A percentile compares a stretch with the other conserved stretches of the same genome.
Evolutionary conservation across 2,329 filamentous ascomycete species (phyloP).

Genomic region (Niveomyces coronatus): DNA sequence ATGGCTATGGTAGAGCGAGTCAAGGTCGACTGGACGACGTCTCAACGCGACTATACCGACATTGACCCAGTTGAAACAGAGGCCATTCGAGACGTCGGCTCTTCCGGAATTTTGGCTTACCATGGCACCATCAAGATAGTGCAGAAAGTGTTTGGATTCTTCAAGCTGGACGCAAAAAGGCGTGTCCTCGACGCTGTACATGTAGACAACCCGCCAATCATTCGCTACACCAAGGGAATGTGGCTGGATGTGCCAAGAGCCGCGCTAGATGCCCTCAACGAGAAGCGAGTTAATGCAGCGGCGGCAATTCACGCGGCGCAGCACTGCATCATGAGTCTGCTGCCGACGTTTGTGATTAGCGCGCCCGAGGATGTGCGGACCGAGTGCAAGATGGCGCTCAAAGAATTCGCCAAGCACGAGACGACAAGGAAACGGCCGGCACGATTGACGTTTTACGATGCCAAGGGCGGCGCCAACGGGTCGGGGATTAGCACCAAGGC

Average conservation of each 20-base stretch:
- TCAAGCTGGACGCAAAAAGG: conserved; percentile 83
- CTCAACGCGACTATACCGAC: conserved; percentile 87
- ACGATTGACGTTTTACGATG: conserved; percentile 86
- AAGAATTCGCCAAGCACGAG: conserved; percentile 70
- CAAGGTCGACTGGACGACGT: conserved; percentile 89
- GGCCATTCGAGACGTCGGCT: conserved; percentile 61
- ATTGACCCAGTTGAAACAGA: conserved; percentile 91
- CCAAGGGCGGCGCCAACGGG: conserved; percentile 76
- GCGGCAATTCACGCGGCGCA: conserved; percentile 92
- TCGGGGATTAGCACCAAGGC: conserved; percentile 85
- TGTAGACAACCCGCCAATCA: conserved; percentile 86
- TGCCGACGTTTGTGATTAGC: conserved; percentile 84
- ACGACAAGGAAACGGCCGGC: conserved; percentile 73
- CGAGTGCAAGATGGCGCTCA: conserved; percentile 81
- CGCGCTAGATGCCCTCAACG: conserved; percentile 69
- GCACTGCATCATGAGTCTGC: conserved; percentile 75
- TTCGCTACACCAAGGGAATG: conserved; percentile 77
- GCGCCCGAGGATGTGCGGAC: conserved; percentile 88
- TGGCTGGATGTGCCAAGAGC: conserved; percentile 84
- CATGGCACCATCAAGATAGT: conserved; percentile 79
- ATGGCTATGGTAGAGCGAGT: conserved; percentile 84
- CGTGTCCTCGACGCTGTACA: conserved; percentile 85
- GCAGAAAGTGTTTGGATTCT: conserved; percentile 89
- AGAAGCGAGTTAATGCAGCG: conserved; percentile 65
- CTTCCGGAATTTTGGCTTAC: conserved; percentile 60